These are phyloP conservation scores for Pythium inflatum DNA, from an alignment of 352 stramenopile species.

Conservation along the genomic window DNA sequence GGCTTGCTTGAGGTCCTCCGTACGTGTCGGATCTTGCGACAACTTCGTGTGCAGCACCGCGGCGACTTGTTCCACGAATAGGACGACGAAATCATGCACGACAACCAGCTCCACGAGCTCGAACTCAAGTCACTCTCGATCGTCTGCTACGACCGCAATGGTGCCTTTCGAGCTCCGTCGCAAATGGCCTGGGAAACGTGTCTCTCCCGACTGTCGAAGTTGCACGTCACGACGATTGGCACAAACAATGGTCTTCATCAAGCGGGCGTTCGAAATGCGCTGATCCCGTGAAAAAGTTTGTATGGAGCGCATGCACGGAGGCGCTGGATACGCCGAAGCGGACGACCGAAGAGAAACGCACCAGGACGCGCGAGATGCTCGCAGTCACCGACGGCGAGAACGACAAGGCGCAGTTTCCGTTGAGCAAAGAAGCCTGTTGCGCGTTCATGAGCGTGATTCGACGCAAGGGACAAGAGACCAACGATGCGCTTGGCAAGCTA, in stretches of 20 bases:
- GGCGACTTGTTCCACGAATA: not conserved
- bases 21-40: not conserved
- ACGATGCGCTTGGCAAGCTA: not conserved
- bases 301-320: not conserved
- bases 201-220: not conserved
- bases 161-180: not conserved
- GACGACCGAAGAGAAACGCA: no score
- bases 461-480: not conserved
- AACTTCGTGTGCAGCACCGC: not conserved
- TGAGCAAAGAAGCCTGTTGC: not conserved
- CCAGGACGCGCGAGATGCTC: not conserved
- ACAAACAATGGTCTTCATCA: not conserved
- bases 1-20: not conserved
- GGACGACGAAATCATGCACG: not conserved
- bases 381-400: not conserved
- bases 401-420: not conserved
- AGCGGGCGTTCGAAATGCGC: not conserved
- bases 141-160: not conserved
- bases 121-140: constrained; percentile 1
- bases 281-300: not conserved
- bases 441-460: not conserved
- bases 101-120: not conserved
- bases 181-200: not conserved
- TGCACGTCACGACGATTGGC: not conserved
- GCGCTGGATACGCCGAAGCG: no score